Percentiles rank a stretch among this genome's conserved stretches.
phyloP scores from a whole-genome alignment of 23 red algal genomes.

The Gracilariopsis chorda region DNA sequence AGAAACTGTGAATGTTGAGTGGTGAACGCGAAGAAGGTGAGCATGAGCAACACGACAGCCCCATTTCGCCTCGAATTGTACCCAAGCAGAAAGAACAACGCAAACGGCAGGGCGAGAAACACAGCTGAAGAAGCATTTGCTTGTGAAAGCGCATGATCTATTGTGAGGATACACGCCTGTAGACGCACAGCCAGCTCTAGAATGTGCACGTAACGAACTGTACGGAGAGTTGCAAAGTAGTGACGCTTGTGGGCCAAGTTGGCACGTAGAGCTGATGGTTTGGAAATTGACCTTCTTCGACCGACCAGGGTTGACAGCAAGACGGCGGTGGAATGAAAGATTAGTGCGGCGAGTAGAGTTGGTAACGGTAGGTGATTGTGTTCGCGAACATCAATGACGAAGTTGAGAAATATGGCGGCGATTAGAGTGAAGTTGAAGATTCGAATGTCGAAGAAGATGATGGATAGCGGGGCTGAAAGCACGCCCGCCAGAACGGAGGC shows the following conservation, averaged over 20 bases:
- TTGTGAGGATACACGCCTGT: neutral
- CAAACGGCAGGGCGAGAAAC: constrained; percentile 51
- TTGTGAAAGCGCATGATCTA: constrained; percentile 25
- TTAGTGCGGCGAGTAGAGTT: neutral
- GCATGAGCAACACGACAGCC: constrained; percentile 3
- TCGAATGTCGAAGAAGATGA: constrained; percentile 45
- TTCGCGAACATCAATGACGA: constrained; percentile 9
- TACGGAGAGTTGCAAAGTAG: neutral
- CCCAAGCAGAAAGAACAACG: constrained; percentile 8
- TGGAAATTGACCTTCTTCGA: constrained; percentile 42
- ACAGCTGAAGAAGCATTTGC: neutral
- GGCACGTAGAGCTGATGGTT: constrained; percentile 17
- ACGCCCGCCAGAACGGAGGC: constrained; percentile 10
- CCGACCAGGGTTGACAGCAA: constrained; percentile 40
- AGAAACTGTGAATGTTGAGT: constrained; percentile 2
- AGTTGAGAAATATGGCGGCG: constrained; percentile 22
- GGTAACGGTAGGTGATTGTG: neutral
- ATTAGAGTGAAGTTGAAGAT: constrained; percentile 22
- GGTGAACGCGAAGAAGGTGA: neutral
- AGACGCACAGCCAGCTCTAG: constrained; percentile 23
- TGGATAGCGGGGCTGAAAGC: constrained; percentile 24
- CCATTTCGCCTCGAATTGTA: constrained; percentile 42
- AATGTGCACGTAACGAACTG: constrained; percentile 19
- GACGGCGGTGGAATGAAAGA: constrained; percentile 9
- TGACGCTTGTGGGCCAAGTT: neutral